Evolutionary conservation across 164 flowering plant genomes (phyloP), one percentile per base, ranked within the genome.

Genomic region (Vitis cinerea): DNA sequence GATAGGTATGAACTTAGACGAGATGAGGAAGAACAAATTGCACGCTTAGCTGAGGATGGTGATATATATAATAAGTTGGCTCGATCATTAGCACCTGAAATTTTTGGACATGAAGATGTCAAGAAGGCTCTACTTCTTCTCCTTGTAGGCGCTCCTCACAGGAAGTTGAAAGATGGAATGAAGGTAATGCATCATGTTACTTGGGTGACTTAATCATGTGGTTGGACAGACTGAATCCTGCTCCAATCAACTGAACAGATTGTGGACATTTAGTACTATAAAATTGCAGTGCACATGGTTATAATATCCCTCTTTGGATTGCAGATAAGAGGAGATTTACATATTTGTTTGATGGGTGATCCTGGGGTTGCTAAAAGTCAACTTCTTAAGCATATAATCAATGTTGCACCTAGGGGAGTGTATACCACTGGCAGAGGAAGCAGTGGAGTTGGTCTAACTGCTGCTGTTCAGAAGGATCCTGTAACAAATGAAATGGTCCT

Each of bases 311-410:
- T 12, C 61, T 65, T 74, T 48, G 12, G n/a, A 51, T 17, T 83
- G 80, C 91, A 96, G 99, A 96, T 96, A 50, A 84, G 99, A 82
- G 99, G 99, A 61, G 99, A 96, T 77, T 16, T 96, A 67, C 99
- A 95, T 74, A 81, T 96, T 57, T 96, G 99, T 79, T 77, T 96
- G 82, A 96, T 96, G 99, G 99, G 98, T 72, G 98, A 96, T 84
- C 99, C 99, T 76, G 99, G 99, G 4, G 97, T 96, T 78, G 99
- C 99, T 72, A 96, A 93, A 79, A 96, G 99, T 85, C 99, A 96
- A 82, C 97, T 96, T 78, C 90, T 96, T 59, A 96, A 96, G 82
- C 97, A 96, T 81, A 96, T 96, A 52, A 87, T 96, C 11, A 93
- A 90, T 77, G 97, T 96, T 31, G 98, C 99, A 70, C 99, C 99